A percentile compares a stretch with the other conserved stretches of the same genome.
Conservation (phyloP, 2,329 filamentous ascomycete species). For the Cryphonectria japonica region DNA sequence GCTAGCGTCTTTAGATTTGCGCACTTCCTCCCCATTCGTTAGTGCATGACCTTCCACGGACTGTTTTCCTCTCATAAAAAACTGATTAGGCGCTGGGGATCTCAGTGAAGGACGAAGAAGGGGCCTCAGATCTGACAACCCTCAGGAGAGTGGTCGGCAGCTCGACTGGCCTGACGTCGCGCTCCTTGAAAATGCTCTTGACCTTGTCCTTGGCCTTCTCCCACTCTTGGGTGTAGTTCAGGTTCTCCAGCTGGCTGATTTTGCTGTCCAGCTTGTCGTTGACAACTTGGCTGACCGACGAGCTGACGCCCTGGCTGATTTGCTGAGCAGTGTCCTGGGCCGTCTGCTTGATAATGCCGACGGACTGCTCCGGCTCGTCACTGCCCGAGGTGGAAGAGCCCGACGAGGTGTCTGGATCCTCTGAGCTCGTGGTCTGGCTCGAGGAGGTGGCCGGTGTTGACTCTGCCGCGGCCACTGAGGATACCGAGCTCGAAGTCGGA, state of each 20-base stretch:
- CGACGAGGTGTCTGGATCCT: background rate
- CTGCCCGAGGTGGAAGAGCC: background rate
- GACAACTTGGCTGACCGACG: background rate
- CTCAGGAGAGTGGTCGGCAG: background rate
- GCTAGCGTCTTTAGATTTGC: background rate
- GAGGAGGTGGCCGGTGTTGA: no score
- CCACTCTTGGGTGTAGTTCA: slow-evolving; percentile 5
- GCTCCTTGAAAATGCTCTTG: background rate
- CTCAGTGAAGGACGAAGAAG: background rate
- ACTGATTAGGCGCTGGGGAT: background rate
- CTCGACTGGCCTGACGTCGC: background rate
- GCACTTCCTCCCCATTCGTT: background rate
- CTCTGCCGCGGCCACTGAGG: no score
- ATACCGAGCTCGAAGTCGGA: background rate
- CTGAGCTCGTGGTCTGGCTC: no score
- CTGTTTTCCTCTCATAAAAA: background rate
- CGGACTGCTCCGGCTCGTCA: background rate
- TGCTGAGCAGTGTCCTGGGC: background rate
- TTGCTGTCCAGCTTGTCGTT: background rate
- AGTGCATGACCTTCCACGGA: background rate
- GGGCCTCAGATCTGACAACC: background rate
- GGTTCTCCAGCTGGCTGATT: slow-evolving; percentile 1
- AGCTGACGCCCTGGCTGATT: background rate
- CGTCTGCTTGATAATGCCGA: background rate
- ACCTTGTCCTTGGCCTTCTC: slow-evolving; percentile 9